Base-by-base conservation (phyloP, 352 stramenopile genomes). In the Globisporangium orthogonon region DNA sequence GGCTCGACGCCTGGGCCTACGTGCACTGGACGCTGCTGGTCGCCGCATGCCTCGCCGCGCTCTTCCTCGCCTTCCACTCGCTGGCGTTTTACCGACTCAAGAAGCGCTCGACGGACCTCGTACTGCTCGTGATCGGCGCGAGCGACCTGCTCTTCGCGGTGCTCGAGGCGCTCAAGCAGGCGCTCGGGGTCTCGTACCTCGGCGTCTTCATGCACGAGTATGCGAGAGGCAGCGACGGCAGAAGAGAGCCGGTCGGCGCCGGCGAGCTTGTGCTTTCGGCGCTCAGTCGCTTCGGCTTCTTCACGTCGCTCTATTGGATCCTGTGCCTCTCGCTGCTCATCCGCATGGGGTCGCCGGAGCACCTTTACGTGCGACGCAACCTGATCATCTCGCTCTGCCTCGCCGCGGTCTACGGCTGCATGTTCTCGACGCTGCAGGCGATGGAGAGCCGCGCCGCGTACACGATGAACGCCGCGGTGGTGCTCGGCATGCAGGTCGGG, bases 271-370 rank as follows among this genome's bases (percentile, higher is more conserved):
- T 73, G 18, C 40, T 83, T 31, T 71, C 71, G 33, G 56, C 78
- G 39, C 54, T 86, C n/a, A 65, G 68, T 17, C 79, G 79, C 53
- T 82, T 78, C 56, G 64, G 69, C 53, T 84, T 89, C 63, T 87
- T 87, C 71, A 87, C 85, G 73, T 89, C 79, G 44, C 58, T 89
- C 35, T 89, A 78, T 52, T 89, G 79, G 79, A 71, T 87, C 61
- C 58, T 74, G 40, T 87, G 74, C 51, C 68, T 89, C 33, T 89
- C 79, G 67, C 59, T 87, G 66, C 71, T 87, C 60, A 77, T 89
- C 71, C 74, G 79, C 45, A 56, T 85, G 23, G 75, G 76, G 45
- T 77, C 70, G 31, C 52, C 85, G 44, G 74, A 89, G 46, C 62
- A 69, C 31, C 71, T 87, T 14, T 73, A 86, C 52, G 60, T 76